phyloP scores from a whole-genome alignment of 257 asterid species.

The Gentiana macrophylla region DNA sequence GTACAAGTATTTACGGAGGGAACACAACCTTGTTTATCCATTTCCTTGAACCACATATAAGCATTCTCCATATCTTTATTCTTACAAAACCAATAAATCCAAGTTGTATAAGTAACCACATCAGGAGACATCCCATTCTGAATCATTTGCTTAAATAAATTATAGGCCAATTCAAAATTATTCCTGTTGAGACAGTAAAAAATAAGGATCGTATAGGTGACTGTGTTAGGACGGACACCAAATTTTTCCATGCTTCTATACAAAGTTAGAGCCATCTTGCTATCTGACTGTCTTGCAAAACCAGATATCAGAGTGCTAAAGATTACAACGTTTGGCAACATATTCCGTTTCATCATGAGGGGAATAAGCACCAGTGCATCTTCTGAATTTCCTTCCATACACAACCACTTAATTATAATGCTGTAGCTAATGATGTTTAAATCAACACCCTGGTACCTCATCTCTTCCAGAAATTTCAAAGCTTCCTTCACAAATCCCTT shows the following conservation, averaged over 20 bases:
- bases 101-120: conserved; percentile 36
- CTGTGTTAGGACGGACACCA: conserved; percentile 37
- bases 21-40: conserved; percentile 22
- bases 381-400: conserved; percentile 33
- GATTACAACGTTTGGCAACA: conserved; percentile 37
- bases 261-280: conserved; percentile 27
- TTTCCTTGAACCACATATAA: conserved; percentile 25
- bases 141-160: conserved; percentile 28
- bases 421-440: conserved; percentile 29
- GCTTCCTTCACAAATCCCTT: conserved; percentile 33
- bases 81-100: conserved; percentile 43
- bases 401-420: conserved; percentile 25
- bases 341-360: conserved; percentile 35
- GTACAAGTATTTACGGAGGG: conserved; percentile 39
- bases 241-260: conserved; percentile 33
- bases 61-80: conserved; percentile 31
- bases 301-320: conserved; percentile 43
- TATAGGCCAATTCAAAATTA: conserved; percentile 24
- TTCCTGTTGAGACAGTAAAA: too few relatives aligned
- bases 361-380: conserved; percentile 48
- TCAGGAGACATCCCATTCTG: conserved; percentile 29
- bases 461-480: conserved; percentile 27
- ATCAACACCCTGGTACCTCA: conserved; percentile 24
- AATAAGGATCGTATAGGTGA: conserved; percentile 25
- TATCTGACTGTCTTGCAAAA: conserved; percentile 35